Base-by-base conservation (phyloP, 2,329 filamentous ascomycete species). In the Cladosporium sp. region DNA sequence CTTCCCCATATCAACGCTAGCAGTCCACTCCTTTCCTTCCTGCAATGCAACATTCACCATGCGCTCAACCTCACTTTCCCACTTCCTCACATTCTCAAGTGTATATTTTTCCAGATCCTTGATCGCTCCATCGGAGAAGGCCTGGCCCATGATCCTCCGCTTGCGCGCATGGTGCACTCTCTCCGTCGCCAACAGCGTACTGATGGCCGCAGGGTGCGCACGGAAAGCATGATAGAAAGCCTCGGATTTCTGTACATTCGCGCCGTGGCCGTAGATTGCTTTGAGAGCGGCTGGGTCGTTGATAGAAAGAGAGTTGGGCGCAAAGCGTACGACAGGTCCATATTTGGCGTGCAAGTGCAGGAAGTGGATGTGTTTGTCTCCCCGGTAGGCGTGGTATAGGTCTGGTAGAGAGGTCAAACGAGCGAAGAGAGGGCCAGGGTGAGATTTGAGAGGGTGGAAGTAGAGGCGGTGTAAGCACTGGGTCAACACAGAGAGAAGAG, bases 221-320 rank as follows among this genome's bases (percentile, higher is more conserved):
- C 74, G 73, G 56, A 80, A 78, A 4, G 77, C 75, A 22, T 71
- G 71, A 65, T 80, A 80, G 59, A 77, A 78, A 44, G 74, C 69
- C 9, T 39, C 35, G 0, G 76, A 74, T 60, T 80, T 81, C 53
- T 75, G 73, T n/a, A 80, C 74, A 62, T 80, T 78, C 35, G 74
- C 70, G 22, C 73, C 70, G 66, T 74, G 74, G 22, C 75, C 72
- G 60, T 81, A 80, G 63, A 81, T 79, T n/a, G 73, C 70, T 58
- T 76, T 77, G 10, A 80, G 65, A 0, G 74, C 75, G 1, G 56
- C 58, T 10, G 65, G 64, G 20, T 66, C 62, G 44, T 65, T 66
- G 47, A 66, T 65, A 7, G 62, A 63, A 10, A 67, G 61, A 10
- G 61, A 25, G 65, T 65, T 65, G 19, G 64, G 64, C 22, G 64